These are phyloP conservation scores for Cystofilobasidium bisporidii DNA, from an alignment of 768 basidiomycete genomes.

Conservation along the genomic window DNA sequence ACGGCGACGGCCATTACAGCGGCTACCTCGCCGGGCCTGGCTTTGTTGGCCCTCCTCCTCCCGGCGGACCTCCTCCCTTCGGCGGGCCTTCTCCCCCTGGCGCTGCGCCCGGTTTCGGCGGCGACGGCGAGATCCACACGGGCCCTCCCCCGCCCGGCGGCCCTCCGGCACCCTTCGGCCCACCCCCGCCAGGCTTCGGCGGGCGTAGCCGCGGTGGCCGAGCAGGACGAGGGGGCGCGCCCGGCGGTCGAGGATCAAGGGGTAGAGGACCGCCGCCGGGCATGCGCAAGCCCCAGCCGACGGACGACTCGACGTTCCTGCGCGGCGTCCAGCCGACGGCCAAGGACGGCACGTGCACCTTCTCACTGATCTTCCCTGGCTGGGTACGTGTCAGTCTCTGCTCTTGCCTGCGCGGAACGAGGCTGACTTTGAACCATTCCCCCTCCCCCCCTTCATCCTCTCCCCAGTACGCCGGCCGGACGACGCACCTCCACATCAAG, in stretches of 20 bases:
- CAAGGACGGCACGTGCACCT: not conserved
- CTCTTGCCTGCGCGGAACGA: too few relatives aligned
- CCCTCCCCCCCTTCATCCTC: too few relatives aligned
- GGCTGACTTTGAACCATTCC: too few relatives aligned
- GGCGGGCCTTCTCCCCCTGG: too few relatives aligned
- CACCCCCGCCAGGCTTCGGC: not conserved
- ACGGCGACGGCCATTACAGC: not conserved
- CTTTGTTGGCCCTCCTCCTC: not conserved
- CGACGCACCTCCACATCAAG: conserved; percentile 1
- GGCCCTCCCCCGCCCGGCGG: not conserved
- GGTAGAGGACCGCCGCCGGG: not conserved
- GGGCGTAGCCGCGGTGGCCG: not conserved
- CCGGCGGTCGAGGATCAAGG: not conserved
- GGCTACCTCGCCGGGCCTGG: not conserved
- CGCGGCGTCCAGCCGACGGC: not conserved
- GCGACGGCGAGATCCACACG: not conserved
- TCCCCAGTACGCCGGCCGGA: not conserved
- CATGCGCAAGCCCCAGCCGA: not conserved
- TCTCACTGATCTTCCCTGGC: not conserved
- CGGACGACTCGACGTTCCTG: not conserved
- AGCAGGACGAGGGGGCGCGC: not conserved
- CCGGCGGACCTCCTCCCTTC: not conserved
- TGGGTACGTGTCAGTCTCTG: not conserved
- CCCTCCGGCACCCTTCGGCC: not conserved
- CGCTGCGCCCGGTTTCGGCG: not conserved